Evolutionary conservation across 495 filamentous ascomycete species (phyloP), one percentile per base, ranked within the genome.

Genomic region (Oidiodendron maius): DNA sequence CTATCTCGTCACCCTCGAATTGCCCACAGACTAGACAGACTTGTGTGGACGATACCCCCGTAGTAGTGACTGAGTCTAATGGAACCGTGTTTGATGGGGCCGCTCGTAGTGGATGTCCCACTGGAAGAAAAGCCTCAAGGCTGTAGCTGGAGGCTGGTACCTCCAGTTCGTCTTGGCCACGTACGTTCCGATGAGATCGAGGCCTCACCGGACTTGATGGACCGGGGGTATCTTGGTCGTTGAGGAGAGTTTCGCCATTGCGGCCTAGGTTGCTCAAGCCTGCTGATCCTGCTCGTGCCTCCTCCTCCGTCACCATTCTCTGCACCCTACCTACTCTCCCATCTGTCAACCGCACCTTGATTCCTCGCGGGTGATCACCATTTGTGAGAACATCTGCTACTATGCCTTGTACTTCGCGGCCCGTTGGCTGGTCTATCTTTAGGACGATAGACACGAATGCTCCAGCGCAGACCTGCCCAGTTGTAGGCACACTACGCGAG

Each of bases 321-420:
- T 88, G 84, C 24, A 88, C 83, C 25, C 85, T 64, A 2, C 85
- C 85, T 13, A 88, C 72, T 39, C 80, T 68, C 4, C 85, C 85
- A 62, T 86, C 80, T 13, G 64, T 58, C 1, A 88, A 64, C 2
- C 82, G 75, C 13, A 89, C 85, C 65, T 89, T 89, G 65, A 89
- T 83, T 40, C 85, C 85, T 24, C 81, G 70, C n/a, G 81, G 79
- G 52, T 89, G 85, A 45, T 87, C 74, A 11, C 82, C 83, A 8
- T 68, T 59, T n/a, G 84, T 88, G 17, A 88, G 65, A 5, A 88
- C 62, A 16, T 83, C 75, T 24, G 64, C 64, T 3, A 88, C 75
- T 0, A 65, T 62, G 9, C 85, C 85, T 38, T 67, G 64, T 2
- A 86, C 82, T 54, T 84, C 76, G 32, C 74, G 75, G 10, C 84